Percentiles rank a stretch among this genome's conserved stretches.
Conservation (phyloP, 163 green algal genomes). For the Chlamydomonas reinhardtii region DNA sequence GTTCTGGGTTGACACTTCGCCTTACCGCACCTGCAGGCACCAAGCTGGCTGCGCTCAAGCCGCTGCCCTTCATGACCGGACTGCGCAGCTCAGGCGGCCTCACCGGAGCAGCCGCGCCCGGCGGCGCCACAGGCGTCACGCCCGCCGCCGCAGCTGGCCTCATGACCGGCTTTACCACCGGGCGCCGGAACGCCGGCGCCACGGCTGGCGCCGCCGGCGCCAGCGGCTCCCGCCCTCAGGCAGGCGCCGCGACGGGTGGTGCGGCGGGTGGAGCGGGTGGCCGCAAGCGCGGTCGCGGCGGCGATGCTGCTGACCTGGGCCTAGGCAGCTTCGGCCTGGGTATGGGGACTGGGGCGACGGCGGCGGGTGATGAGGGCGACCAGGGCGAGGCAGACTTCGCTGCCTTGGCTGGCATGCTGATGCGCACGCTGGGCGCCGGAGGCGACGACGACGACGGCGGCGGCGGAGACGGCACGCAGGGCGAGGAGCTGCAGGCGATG, state of each 20-base stretch:
- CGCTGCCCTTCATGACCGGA: slow-evolving; percentile 36
- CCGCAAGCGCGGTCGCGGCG: not conserved
- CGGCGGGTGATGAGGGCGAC: not conserved
- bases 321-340: no score
- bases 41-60: slow-evolving; percentile 13
- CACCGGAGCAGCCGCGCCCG: not conserved
- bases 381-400: not conserved
- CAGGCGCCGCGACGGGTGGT: no score
- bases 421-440: not conserved
- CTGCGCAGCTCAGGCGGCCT: not conserved
- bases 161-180: not conserved
- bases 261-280: no score
- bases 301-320: no score
- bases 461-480: not conserved
- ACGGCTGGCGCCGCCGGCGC: not conserved
- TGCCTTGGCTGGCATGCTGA: not conserved
- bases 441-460: not conserved
- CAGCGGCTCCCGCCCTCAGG: not conserved
- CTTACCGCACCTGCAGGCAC: not conserved
- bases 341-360: not conserved
- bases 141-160: no score
- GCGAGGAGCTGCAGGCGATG: slow-evolving; percentile 33
- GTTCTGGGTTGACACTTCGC: no score
- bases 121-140: not conserved
- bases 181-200: not conserved